Conservation (phyloP, 495 filamentous ascomycete species). For the Chaetomium fimeti region DNA sequence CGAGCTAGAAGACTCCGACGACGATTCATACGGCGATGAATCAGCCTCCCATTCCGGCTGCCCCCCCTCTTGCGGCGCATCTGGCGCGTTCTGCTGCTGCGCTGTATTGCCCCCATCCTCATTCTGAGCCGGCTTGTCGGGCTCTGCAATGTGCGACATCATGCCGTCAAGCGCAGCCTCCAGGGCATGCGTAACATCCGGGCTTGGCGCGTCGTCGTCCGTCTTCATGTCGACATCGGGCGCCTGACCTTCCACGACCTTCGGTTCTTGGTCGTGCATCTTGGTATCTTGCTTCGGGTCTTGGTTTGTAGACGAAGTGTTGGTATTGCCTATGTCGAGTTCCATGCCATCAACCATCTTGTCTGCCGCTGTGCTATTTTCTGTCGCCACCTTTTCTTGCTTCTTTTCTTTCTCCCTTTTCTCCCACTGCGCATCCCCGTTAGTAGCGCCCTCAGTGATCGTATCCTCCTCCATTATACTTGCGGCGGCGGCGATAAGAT, state of each 20-base stretch:
- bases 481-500: constrained; percentile 26
- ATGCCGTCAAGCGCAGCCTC: constrained; percentile 49
- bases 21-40: constrained; percentile 58
- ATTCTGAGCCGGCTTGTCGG: constrained; percentile 20
- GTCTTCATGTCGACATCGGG: constrained; percentile 14
- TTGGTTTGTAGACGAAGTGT: background rate
- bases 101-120: constrained; percentile 10
- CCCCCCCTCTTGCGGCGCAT: constrained; percentile 29
- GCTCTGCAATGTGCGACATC: constrained; percentile 22
- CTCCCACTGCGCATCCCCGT: constrained; percentile 16
- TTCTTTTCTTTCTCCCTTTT: constrained; percentile 9
- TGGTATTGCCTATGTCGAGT: constrained; percentile 1
- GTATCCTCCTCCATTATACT: constrained; percentile 15
- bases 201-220: constrained; percentile 29
- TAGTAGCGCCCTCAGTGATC: constrained; percentile 8
- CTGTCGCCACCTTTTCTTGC: constrained; percentile 3
- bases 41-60: constrained; percentile 58
- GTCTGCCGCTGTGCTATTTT: background rate
- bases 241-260: background rate
- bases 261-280: constrained; percentile 12
- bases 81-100: constrained; percentile 5
- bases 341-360: constrained; percentile 14
- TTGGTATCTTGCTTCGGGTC: background rate
- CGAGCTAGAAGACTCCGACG: constrained; percentile 37
- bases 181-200: constrained; percentile 44